Evolutionary conservation across 2,329 filamentous ascomycete species (phyloP).

Genomic region (Botryosphaeria dothidea): DNA sequence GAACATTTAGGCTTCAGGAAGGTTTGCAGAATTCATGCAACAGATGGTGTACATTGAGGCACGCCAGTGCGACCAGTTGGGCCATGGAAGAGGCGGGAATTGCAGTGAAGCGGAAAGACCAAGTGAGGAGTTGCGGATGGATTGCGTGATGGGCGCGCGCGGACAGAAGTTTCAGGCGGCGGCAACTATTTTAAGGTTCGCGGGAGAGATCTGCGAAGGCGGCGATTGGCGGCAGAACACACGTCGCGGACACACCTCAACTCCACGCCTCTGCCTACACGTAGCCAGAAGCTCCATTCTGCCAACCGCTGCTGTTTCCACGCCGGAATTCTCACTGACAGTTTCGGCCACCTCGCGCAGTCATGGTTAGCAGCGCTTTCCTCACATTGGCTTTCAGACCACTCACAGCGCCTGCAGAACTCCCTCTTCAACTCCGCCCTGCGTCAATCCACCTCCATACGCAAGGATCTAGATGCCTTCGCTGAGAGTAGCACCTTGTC

Average conservation of each 20-base stretch:
- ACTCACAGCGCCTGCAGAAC: slow-evolving; percentile 56
- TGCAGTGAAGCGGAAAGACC: no score
- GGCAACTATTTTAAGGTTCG: background rate
- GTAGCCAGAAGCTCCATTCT: background rate
- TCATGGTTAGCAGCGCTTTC: slow-evolving; percentile 5
- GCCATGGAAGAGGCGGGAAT: no score
- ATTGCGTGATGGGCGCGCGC: background rate
- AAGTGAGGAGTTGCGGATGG: background rate
- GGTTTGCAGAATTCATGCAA: background rate
- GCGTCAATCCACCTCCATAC: slow-evolving; percentile 79
- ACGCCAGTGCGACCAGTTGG: no score
- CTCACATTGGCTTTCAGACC: background rate
- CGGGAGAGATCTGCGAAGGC: slow-evolving; percentile 3
- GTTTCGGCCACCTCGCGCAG: background rate
- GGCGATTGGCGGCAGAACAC: background rate
- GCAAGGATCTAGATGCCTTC: slow-evolving; percentile 72
- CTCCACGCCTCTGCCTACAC: slow-evolving; percentile 13
- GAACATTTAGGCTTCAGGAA: background rate
- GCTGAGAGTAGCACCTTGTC: slow-evolving; percentile 61
- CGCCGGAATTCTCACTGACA: background rate
- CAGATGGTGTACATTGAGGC: no score
- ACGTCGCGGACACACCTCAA: slow-evolving; percentile 2
- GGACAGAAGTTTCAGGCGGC: background rate
- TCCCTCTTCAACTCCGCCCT: slow-evolving; percentile 83
- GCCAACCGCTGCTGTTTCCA: background rate